Base-by-base conservation (phyloP, 768 basidiomycete species). In the Calocybe cyanea region DNA sequence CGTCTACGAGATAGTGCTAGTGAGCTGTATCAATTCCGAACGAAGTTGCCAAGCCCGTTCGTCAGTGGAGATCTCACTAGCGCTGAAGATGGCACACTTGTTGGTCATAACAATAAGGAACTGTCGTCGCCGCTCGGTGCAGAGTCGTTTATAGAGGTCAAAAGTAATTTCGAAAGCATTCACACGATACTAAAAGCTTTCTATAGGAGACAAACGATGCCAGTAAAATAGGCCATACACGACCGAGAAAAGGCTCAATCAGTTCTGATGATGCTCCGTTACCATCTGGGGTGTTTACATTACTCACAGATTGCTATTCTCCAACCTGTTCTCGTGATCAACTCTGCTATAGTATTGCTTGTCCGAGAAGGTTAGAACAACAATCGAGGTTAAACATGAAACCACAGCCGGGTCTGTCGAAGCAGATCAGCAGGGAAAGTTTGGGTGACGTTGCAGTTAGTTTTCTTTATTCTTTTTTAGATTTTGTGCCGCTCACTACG, bases 271-370 rank as follows among this genome's bases (percentile, higher is more conserved):
- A 87, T 55, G 66, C 78, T 11, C 77, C 81, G 18, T 66, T 97
- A 45, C 96, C 96, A 2, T 80, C 87, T 0, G 96, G 96, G 18
- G 93, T 98, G 13, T 98, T 98, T 64, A 98, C 94, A 1, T 76
- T 98, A 36, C 75, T 99, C 50, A 94, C 93, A 0, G 94, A 96
- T 61, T 99, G 96, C 63, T 98, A 98, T 68, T 96, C 93, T 9
- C 92, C 96, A 14, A 99, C 96, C 23, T 98, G 96, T 67, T 88
- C 90, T 25, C 75, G 89, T 41, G 94, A 97, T 60, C 83, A 80
- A 49, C 68, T 98, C n/a, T 99, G 96, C 67, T 98, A 99, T 63
- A 92, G 88, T 53, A 98, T 97, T 52, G 93, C 92, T 20, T 99
- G 96, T 61, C 96, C 96, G 1, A 68, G 96, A 40, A 69, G 96